Percentiles rank a stretch among this genome's conserved stretches.
These are phyloP conservation scores for Phalaenopsis equestris DNA, from an alignment of 106 monocot species.

Conservation along the genomic window DNA sequence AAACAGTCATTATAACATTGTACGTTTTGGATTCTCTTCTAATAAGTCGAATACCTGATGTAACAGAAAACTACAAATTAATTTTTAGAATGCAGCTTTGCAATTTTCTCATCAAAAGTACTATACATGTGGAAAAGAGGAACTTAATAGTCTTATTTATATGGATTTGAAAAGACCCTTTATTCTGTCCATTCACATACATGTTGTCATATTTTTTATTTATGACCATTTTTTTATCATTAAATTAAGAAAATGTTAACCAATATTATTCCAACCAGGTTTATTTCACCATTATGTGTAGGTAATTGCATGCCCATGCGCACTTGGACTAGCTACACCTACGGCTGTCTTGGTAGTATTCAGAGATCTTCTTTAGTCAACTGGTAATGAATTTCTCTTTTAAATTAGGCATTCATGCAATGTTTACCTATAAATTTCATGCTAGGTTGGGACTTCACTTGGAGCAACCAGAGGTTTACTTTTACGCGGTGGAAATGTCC, in stretches of 20 bases:
- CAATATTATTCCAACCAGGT: background rate
- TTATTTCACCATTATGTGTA: constrained; percentile 19
- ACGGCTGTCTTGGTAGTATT: constrained; percentile 89
- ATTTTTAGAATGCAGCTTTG: background rate
- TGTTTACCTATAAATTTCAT: background rate
- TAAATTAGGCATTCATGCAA: background rate
- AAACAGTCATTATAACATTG: background rate
- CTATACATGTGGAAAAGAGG: background rate
- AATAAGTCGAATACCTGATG: background rate
- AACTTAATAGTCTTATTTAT: background rate
- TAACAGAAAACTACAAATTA: background rate
- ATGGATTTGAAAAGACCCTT: background rate
- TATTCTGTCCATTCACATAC: background rate
- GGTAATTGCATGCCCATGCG: constrained; percentile 99
- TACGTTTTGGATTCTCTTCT: background rate
- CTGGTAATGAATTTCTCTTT: background rate
- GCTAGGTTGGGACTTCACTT: constrained; percentile 94
- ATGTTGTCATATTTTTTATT: background rate
- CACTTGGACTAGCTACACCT: constrained; percentile 94
- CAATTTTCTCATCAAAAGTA: background rate
- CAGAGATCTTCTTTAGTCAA: constrained; percentile 3
- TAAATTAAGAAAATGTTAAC: background rate
- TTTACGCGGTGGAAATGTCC: constrained; percentile 84
- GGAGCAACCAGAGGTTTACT: constrained; percentile 90
- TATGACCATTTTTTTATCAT: background rate